phyloP scores from a whole-genome alignment of 2,329 filamentous ascomycete species.

The Calonectria hawksworthii region DNA sequence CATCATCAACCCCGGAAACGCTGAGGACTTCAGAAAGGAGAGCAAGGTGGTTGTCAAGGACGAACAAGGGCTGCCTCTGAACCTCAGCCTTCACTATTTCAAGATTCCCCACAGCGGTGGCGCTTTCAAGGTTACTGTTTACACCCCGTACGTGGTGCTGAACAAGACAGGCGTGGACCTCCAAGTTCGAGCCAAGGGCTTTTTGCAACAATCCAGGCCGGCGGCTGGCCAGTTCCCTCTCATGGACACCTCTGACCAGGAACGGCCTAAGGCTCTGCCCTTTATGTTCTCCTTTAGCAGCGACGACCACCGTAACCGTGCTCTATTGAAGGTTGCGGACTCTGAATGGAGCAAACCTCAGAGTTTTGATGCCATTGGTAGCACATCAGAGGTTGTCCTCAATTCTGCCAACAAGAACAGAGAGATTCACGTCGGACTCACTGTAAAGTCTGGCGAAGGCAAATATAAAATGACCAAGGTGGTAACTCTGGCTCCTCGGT shows the following conservation, averaged over 20 bases:
- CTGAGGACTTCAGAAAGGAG: conserved; percentile 91
- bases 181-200: conserved; percentile 88
- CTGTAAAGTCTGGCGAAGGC: conserved; percentile 89
- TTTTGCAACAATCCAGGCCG: conserved; percentile 85
- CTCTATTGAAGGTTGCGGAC: conserved; percentile 87
- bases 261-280: conserved; percentile 82
- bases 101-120: conserved; percentile 92
- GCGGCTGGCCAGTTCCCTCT: conserved; percentile 84
- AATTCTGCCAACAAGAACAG: conserved; percentile 78
- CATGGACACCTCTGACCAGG: conserved; percentile 61
- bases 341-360: conserved; percentile 98
- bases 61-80: conserved; percentile 81
- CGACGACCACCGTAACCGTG: conserved; percentile 92
- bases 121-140: conserved; percentile 95
- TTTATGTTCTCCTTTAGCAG: conserved; percentile 96
- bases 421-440: conserved; percentile 93
- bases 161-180: conserved; percentile 96
- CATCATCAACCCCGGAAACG: conserved; percentile 92
- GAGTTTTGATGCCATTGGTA: conserved; percentile 97
- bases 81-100: conserved; percentile 91
- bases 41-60: conserved; percentile 86
- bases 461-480: conserved; percentile 99
- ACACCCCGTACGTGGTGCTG: conserved; percentile 93
- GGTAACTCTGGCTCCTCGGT: conserved; percentile 91
- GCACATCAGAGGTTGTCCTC: conserved; percentile 88